phyloP scores from a whole-genome alignment of 768 basidiomycete genomes.

The Ramaria sp. region DNA sequence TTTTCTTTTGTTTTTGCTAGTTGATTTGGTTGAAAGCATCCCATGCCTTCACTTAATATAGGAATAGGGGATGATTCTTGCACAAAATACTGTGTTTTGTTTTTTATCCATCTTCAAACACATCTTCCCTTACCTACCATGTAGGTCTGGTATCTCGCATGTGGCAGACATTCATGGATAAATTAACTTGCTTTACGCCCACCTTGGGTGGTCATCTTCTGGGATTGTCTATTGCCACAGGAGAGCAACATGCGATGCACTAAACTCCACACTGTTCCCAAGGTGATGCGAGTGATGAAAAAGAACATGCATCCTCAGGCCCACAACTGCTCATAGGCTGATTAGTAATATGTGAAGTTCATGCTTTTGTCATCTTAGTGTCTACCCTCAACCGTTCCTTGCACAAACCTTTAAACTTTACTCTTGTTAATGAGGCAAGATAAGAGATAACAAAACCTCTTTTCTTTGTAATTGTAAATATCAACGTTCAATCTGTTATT shows the following conservation, averaged over 20 bases:
- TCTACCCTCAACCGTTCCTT: too few relatives aligned
- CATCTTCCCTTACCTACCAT: neutral
- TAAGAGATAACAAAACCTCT: too few relatives aligned
- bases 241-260: constrained; percentile 51
- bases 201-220: constrained; percentile 47
- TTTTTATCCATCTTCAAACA: neutral
- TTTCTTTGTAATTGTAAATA: too few relatives aligned
- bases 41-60: constrained; percentile 17
- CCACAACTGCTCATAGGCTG: too few relatives aligned
- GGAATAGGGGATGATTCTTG: constrained; percentile 85
- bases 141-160: constrained; percentile 56
- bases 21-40: constrained; percentile 32
- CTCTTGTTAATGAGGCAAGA: too few relatives aligned
- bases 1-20: neutral
- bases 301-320: too few relatives aligned
- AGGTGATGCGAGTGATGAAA: too few relatives aligned
- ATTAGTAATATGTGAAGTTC: too few relatives aligned
- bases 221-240: constrained; percentile 76
- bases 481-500: too few relatives aligned
- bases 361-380: too few relatives aligned
- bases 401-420: too few relatives aligned
- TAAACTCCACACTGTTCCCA: too few relatives aligned
- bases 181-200: constrained; percentile 48
- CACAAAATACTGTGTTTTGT: constrained; percentile 52
- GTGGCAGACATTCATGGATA: constrained; percentile 60